Base-by-base conservation (phyloP, 2,329 filamentous ascomycete species). In the Cladosporium phlei region DNA sequence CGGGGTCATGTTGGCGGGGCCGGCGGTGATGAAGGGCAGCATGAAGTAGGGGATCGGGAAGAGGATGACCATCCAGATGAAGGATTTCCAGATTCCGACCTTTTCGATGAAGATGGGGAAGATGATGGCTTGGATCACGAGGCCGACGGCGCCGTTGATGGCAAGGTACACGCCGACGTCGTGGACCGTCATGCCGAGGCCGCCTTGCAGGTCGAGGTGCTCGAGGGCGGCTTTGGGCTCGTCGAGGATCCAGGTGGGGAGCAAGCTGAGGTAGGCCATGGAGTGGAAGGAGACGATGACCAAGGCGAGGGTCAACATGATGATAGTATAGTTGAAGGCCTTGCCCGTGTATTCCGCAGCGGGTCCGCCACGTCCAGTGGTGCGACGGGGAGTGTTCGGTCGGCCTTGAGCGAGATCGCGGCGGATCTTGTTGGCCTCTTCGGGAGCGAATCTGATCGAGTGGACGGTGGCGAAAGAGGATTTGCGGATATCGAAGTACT, bases 281-380 rank as follows among this genome's bases (percentile, higher is more conserved):
- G 85, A 88, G 66, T 95, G 89, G 63, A 94, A 94, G 4, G 87
- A 90, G 68, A 93, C 94, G 52, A 95, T 86, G 34, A 84, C 86
- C 38, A 95, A 70, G 1, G 88, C 83, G 12, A 87, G 59, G 25
- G 93, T 79, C 44, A 94, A 77, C 64, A 85, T 82, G 55, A 85
- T 71, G 52, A 94, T 82, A 38, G 77, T 78, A 66, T 70, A 73
- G 6, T 75, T 81, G 54, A 82, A 79, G 38, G 75, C 71, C 46
- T 71, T 71, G 22, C 67, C 61, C 17, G 64, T 63, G 43, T 54
- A 56, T 4, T 51, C 45, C 25, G 49, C 48, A 16, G 50, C 63
- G 35, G 65, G 58, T n/a, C n/a, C n/a, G 2, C 24, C 45, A 24
- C 45, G 45, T 14, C 45, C 37, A 12, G 45, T 30, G 24, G 34